These are phyloP conservation scores for Hapsidospora chrysogenum DNA, from an alignment of 495 filamentous ascomycete species.

Conservation along the genomic window DNA sequence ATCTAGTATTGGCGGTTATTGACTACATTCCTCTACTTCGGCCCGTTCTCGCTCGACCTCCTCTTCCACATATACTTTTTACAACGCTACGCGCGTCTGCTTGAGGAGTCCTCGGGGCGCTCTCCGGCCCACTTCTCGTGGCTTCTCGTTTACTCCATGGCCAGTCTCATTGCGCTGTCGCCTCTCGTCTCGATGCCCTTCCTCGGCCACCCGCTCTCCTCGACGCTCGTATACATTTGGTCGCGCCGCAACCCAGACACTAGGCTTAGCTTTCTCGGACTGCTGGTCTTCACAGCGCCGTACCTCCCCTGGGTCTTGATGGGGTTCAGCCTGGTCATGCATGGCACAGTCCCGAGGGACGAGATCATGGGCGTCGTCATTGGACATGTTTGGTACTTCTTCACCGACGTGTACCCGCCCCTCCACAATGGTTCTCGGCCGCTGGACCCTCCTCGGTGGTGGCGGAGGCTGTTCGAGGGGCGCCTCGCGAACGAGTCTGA, in stretches of 20 bases:
- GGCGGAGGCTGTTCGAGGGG: slow-evolving; percentile 69
- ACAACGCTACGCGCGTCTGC: slow-evolving; percentile 84
- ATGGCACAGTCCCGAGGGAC: slow-evolving; percentile 80
- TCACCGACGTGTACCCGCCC: slow-evolving; percentile 87
- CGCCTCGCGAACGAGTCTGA: slow-evolving; percentile 26
- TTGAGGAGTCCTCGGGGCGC: slow-evolving; percentile 82
- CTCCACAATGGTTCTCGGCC: slow-evolving; percentile 73
- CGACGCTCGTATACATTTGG: slow-evolving; percentile 96
- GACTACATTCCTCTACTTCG: slow-evolving; percentile 94
- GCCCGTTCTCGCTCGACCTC: slow-evolving; percentile 82
- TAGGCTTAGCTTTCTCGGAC: slow-evolving; percentile 72
- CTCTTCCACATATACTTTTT: slow-evolving; percentile 99
- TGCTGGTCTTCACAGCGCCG: slow-evolving; percentile 82
- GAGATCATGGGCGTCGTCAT: slow-evolving; percentile 88
- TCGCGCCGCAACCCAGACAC: slow-evolving; percentile 86
- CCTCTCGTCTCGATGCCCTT: slow-evolving; percentile 80
- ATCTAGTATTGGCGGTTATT: slow-evolving; percentile 84
- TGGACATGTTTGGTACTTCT: slow-evolving; percentile 97
- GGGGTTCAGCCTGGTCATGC: slow-evolving; percentile 70
- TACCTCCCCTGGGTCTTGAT: slow-evolving; percentile 96
- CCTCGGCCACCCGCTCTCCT: slow-evolving; percentile 77
- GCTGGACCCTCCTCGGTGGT: slow-evolving; percentile 81
- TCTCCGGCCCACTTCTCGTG: slow-evolving; percentile 89
- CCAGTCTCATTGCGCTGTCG: slow-evolving; percentile 60
- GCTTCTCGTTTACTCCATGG: slow-evolving; percentile 72